A percentile compares a stretch with the other conserved stretches of the same genome.
Evolutionary conservation across 495 filamentous ascomycete genomes (phyloP).

Genomic region (Aspergillus biplanus): DNA sequence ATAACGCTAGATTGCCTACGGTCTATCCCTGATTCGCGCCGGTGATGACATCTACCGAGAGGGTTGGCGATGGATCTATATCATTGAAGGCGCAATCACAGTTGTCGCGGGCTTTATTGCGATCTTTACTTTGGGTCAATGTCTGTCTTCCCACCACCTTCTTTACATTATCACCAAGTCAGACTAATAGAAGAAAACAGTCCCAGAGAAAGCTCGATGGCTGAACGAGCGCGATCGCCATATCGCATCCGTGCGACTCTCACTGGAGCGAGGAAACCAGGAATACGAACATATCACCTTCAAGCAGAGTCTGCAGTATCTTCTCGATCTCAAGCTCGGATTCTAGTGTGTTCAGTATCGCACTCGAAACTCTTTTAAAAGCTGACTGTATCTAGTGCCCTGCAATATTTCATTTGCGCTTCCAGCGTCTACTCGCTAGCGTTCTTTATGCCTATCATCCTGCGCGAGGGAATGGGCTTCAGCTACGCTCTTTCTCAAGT

Average conservation of each 20-base stretch:
- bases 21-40: neutral
- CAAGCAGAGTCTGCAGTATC: neutral
- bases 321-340: neutral
- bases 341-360: neutral
- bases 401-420: conserved; percentile 1
- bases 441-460: conserved; percentile 7
- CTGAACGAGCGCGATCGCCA: neutral
- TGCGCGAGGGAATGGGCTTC: neutral
- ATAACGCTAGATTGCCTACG: neutral
- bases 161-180: neutral
- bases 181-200: neutral
- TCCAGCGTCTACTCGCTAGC: conserved; percentile 5
- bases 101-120: neutral
- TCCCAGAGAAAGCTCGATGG: conserved; percentile 3
- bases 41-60: conserved; percentile 5
- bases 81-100: conserved; percentile 1
- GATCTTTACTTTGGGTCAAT: conserved; percentile 1
- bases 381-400: neutral
- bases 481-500: conserved; percentile 4
- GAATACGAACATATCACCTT: conserved; percentile 6
- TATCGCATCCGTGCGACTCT: neutral
- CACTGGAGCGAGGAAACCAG: neutral
- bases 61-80: conserved; percentile 7
- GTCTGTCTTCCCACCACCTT: neutral
- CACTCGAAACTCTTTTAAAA: neutral